Evolutionary conservation across 208 protist genomes (phyloP).

Genomic region (Trypanosoma rangeli): DNA sequence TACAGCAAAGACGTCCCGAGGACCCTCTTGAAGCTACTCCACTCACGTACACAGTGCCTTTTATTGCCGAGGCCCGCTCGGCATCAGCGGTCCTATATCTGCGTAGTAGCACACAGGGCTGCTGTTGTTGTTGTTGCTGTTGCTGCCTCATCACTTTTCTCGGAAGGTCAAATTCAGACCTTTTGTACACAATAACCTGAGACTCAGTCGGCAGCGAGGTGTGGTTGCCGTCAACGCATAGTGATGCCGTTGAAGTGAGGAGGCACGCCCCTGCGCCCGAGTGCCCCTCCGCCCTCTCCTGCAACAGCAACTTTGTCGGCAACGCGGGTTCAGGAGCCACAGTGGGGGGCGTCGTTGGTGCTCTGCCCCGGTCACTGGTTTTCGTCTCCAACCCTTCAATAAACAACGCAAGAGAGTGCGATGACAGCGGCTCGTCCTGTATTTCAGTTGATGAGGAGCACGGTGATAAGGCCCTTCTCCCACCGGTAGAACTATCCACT

Average conservation of each 20-base stretch:
- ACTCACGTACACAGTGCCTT: neutral
- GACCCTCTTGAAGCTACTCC: neutral
- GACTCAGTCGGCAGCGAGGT: constrained; percentile 5
- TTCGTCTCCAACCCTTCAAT: constrained; percentile 31
- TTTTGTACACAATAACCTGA: constrained; percentile 24
- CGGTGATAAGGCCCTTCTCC: constrained; percentile 12
- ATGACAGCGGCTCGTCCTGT: constrained; percentile 10
- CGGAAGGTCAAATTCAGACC: neutral
- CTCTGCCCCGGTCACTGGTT: neutral
- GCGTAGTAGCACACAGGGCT: neutral
- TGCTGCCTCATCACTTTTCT: neutral
- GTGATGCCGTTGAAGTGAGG: neutral
- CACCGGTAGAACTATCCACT: constrained; percentile 1
- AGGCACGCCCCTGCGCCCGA: neutral
- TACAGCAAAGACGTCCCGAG: constrained; percentile 10
- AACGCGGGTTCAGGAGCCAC: neutral
- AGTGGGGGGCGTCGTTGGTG: neutral
- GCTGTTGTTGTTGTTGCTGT: neutral
- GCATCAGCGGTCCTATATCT: neutral
- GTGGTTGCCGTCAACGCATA: neutral
- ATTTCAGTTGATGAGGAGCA: neutral
- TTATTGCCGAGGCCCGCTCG: too few species aligned
- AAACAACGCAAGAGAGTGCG: constrained; percentile 35
- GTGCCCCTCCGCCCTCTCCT: neutral
- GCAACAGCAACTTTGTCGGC: neutral